These are phyloP conservation scores for Asterella californica DNA, from an alignment of 225 moss, liverwort and hornwort species.

Conservation along the genomic window DNA sequence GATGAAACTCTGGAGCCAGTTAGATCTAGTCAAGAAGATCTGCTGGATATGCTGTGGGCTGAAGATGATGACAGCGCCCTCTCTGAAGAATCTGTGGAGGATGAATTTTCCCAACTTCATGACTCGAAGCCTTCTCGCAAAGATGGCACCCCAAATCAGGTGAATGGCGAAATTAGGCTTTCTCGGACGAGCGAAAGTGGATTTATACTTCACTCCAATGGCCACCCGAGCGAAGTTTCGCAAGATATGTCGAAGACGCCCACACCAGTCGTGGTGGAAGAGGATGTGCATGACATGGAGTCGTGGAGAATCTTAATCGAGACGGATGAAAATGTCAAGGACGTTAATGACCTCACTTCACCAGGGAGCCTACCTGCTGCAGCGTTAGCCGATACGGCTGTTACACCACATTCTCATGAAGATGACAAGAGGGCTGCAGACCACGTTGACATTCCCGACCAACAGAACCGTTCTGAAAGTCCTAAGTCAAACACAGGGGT, in stretches of 20 bases:
- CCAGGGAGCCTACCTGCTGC: neutral
- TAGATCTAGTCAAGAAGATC: constrained; percentile 36
- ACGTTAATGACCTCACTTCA: neutral
- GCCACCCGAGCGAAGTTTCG: constrained; percentile 16
- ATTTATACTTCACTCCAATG: constrained; percentile 12
- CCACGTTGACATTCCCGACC: neutral
- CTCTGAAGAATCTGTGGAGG: constrained; percentile 36
- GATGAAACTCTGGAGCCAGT: constrained; percentile 21
- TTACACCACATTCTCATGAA: neutral
- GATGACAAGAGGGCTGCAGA: neutral
- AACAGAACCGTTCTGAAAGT: neutral
- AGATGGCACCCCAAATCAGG: constrained; percentile 28
- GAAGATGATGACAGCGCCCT: constrained; percentile 28
- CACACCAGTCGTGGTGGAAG: constrained; percentile 22
- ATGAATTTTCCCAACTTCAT: constrained; percentile 17
- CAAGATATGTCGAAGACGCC: constrained; percentile 15
- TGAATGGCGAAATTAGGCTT: constrained; percentile 26
- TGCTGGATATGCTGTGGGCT: constrained; percentile 44
- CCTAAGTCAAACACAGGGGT: neutral
- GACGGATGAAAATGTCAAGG: neutral
- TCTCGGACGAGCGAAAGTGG: constrained; percentile 25
- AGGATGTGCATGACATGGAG: constrained; percentile 25
- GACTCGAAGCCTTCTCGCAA: neutral
- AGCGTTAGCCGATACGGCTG: neutral
- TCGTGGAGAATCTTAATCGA: constrained; percentile 7